These are phyloP conservation scores for Xylaria cubensis DNA, from an alignment of 495 filamentous ascomycete species.

Conservation along the genomic window DNA sequence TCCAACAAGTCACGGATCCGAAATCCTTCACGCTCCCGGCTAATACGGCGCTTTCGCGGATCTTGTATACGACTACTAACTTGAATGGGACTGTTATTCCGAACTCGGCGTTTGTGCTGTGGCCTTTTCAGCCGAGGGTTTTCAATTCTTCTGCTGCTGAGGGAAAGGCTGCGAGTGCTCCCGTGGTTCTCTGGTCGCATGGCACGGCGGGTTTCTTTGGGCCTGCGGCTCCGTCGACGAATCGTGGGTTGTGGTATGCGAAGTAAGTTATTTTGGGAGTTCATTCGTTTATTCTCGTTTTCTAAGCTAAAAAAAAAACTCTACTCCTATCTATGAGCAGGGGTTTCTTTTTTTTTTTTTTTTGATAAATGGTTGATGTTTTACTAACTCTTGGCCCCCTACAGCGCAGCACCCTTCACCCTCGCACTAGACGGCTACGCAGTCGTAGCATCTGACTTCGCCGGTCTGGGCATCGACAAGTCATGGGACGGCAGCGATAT, in stretches of 20 bases:
- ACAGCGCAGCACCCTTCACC: conserved; percentile 46
- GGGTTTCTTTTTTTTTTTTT: too few species aligned
- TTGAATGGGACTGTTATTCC: conserved; percentile 56
- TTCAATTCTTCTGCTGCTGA: neutral
- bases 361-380: too few species aligned
- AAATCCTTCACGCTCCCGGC: conserved; percentile 46
- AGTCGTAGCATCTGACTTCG: conserved; percentile 64
- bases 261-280: conserved; percentile 19
- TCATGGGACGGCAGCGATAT: conserved; percentile 44
- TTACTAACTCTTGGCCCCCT: neutral
- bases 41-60: conserved; percentile 51
- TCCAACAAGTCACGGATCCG: conserved; percentile 46
- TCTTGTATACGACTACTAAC: conserved; percentile 56
- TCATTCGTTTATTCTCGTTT: too few species aligned
- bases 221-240: conserved; percentile 52
- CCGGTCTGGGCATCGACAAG: conserved; percentile 57
- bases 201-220: conserved; percentile 57
- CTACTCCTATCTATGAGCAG: too few species aligned
- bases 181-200: conserved; percentile 60
- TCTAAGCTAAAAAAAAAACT: too few species aligned
- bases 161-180: conserved; percentile 28
- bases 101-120: conserved; percentile 59
- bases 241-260: conserved; percentile 55
- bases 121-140: conserved; percentile 50
- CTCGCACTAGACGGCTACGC: conserved; percentile 59